Percentiles rank a stretch among this genome's conserved stretches.
Conservation (phyloP, 2,329 filamentous ascomycete genomes). For the Alternaria triticimaculans region DNA sequence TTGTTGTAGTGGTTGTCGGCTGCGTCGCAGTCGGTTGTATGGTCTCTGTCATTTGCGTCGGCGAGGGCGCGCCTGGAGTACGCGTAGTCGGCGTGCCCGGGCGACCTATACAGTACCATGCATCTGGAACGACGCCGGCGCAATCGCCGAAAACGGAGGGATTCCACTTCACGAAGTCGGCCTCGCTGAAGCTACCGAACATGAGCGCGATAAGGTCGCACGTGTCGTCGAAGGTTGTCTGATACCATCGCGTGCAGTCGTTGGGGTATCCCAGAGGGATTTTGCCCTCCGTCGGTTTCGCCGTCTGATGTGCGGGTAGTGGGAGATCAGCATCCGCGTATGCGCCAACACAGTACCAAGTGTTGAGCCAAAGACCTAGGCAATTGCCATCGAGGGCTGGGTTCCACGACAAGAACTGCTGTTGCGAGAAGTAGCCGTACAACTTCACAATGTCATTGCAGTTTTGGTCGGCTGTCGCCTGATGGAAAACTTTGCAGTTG, state of each 20-base stretch:
- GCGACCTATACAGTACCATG: constrained; percentile 2
- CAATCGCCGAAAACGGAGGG: not conserved
- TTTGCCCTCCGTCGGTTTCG: not conserved
- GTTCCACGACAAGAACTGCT: constrained; percentile 1
- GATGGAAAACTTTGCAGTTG: not conserved
- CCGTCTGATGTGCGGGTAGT: not conserved
- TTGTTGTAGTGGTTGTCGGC: not conserved
- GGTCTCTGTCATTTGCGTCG: not conserved
- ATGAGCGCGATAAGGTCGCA: not conserved
- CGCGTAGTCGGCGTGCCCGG: not conserved
- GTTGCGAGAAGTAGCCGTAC: constrained; percentile 2
- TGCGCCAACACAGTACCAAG: constrained; percentile 1
- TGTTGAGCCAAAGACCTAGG: not conserved
- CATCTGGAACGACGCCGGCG: not conserved
- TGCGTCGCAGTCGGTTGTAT: not conserved
- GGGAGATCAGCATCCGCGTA: not conserved
- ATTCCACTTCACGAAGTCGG: not conserved
- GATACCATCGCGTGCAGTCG: not conserved
- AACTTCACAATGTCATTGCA: not conserved
- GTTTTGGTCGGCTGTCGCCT: not conserved
- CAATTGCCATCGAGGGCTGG: not conserved
- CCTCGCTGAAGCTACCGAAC: not conserved
- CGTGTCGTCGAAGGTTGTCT: not conserved
- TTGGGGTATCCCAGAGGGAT: not conserved
- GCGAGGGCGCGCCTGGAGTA: not conserved